These are phyloP conservation scores for Botryotinia calthae DNA, from an alignment of 2,329 filamentous ascomycete species.

Conservation along the genomic window DNA sequence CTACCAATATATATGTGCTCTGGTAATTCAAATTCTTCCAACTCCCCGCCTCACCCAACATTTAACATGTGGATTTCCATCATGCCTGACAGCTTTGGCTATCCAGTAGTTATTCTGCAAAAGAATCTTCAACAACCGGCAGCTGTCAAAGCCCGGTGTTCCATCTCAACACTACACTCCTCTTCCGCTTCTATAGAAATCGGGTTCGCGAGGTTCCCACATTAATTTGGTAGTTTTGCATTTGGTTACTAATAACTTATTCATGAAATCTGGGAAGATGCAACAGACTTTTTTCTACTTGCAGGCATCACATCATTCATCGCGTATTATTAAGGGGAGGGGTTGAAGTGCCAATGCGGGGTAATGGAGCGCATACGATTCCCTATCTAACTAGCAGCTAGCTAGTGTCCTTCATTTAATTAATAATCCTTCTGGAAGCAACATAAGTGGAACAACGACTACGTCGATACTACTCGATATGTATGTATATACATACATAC, in stretches of 20 bases:
- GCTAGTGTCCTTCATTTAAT: background rate
- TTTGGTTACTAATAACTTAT: background rate
- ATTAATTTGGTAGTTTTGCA: background rate
- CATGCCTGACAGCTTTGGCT: background rate
- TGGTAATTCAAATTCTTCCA: background rate
- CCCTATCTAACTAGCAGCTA: background rate
- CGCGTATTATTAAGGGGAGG: background rate
- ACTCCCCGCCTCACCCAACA: background rate
- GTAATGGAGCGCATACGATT: background rate
- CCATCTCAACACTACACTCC: background rate
- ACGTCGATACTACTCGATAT: background rate
- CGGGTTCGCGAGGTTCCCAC: background rate
- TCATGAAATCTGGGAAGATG: background rate
- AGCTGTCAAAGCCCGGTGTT: background rate
- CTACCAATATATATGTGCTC: background rate
- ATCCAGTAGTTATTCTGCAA: background rate
- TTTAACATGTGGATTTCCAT: background rate
- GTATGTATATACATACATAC: too few species aligned
- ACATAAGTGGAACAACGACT: background rate
- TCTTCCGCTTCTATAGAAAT: background rate
- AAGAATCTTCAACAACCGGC: background rate
- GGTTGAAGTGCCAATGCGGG: background rate
- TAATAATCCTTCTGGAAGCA: background rate
- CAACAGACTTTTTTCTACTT: background rate
- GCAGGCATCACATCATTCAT: background rate